Evolutionary conservation across 345 rosid genomes (phyloP).

Genomic region (Corymbia maculata): DNA sequence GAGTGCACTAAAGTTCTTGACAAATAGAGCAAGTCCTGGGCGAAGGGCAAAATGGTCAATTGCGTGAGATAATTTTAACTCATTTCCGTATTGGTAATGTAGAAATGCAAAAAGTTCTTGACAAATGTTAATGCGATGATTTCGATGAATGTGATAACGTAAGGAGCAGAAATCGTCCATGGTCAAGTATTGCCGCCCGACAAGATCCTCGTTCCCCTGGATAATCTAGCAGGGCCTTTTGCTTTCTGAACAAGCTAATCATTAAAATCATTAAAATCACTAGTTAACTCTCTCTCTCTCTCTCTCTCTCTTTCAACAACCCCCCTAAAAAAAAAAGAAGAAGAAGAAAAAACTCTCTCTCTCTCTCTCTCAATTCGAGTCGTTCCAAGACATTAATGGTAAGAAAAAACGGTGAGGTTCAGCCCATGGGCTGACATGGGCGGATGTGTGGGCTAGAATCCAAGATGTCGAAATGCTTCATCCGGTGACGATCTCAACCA

Average conservation of each 20-base stretch:
- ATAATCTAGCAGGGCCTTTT: background rate
- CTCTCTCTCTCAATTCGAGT: background rate
- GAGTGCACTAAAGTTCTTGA: background rate
- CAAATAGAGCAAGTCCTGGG: background rate
- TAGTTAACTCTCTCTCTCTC: background rate
- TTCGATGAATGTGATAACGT: background rate
- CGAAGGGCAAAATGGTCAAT: background rate
- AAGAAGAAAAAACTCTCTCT: too few species aligned
- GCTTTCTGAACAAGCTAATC: background rate
- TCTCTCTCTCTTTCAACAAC: too few species aligned
- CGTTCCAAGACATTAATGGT: background rate
- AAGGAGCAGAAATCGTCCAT: background rate
- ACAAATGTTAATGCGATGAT: background rate
- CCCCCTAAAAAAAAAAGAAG: too few species aligned
- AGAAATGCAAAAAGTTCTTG: background rate
- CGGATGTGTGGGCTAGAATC: background rate
- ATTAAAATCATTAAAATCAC: background rate
- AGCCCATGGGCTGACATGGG: background rate
- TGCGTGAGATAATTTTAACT: background rate
- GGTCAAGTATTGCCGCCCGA: background rate
- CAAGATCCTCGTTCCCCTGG: background rate
- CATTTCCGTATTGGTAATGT: background rate
- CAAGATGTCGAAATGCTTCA: background rate
- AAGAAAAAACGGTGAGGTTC: background rate
- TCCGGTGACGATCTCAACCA: constrained; percentile 16